Percentiles rank a stretch among this genome's conserved stretches.
These are phyloP conservation scores for Thraustochytrium striatum DNA, from an alignment of 352 stramenopile species.

Conservation along the genomic window DNA sequence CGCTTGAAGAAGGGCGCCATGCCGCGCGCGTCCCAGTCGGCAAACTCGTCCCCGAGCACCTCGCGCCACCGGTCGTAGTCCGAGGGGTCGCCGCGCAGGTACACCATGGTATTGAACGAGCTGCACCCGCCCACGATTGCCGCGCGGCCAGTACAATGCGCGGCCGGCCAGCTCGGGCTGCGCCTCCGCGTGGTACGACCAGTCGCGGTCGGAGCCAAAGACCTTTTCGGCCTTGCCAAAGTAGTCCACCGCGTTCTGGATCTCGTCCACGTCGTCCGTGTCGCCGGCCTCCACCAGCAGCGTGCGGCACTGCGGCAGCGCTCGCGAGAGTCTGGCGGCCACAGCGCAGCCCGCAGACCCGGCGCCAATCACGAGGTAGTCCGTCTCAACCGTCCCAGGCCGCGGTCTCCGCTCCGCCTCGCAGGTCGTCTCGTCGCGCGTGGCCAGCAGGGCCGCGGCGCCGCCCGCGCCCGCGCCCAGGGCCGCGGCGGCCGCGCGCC, in stretches of 20 bases:
- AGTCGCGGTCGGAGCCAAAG: slow-evolving; percentile 28
- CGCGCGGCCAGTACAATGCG: slow-evolving; percentile 54
- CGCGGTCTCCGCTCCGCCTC: neutral
- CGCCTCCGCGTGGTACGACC: slow-evolving; percentile 15
- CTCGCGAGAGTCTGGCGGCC: slow-evolving; percentile 74
- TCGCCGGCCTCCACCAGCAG: slow-evolving; percentile 81
- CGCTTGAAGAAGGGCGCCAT: slow-evolving; percentile 32
- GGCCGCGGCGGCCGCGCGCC: no score
- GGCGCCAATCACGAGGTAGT: slow-evolving; percentile 86
- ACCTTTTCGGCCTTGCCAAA: slow-evolving; percentile 35
- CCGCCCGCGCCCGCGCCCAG: no score
- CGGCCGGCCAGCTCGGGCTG: slow-evolving; percentile 11
- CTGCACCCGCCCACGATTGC: slow-evolving; percentile 74
- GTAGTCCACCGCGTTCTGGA: slow-evolving; percentile 40
- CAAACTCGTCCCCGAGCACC: slow-evolving; percentile 57
- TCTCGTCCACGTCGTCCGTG: slow-evolving; percentile 58
- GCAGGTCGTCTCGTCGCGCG: neutral
- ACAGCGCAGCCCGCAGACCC: slow-evolving; percentile 82
- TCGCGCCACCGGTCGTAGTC: slow-evolving; percentile 67
- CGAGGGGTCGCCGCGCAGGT: slow-evolving; percentile 65
- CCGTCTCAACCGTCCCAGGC: slow-evolving; percentile 49
- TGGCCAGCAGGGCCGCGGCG: neutral
- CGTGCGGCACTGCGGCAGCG: slow-evolving; percentile 68
- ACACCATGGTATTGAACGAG: slow-evolving; percentile 75
- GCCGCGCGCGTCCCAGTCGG: neutral